Evolutionary conservation across 257 asterid species (phyloP).

Genomic region (Vinca minor): DNA sequence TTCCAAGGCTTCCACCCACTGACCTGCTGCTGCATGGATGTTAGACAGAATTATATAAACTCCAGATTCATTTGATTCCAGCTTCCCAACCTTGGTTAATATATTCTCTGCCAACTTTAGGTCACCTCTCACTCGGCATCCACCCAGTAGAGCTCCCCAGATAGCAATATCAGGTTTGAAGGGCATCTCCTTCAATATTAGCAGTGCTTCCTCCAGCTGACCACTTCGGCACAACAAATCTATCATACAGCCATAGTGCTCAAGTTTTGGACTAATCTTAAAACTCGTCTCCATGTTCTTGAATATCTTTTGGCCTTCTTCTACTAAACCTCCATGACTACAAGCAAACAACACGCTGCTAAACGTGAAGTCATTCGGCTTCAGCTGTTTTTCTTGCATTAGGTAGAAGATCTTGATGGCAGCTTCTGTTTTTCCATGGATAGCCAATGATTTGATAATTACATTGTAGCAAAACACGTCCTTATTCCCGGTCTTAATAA

Average conservation of each 20-base stretch:
- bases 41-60: conserved; percentile 32
- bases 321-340: conserved; percentile 43
- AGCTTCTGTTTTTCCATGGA: conserved; percentile 39
- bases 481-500: conserved; percentile 30
- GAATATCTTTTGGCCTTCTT: conserved; percentile 35
- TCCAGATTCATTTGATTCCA: conserved; percentile 32
- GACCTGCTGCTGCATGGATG: conserved; percentile 38
- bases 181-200: conserved; percentile 25
- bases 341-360: conserved; percentile 39
- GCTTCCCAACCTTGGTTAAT: conserved; percentile 19
- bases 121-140: conserved; percentile 32
- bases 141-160: conserved; percentile 37
- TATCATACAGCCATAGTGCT: conserved; percentile 36
- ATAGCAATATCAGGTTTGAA: conserved; percentile 31
- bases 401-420: conserved; percentile 30
- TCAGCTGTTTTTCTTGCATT: conserved; percentile 28
- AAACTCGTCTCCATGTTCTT: conserved; percentile 21
- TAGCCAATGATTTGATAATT: conserved; percentile 40
- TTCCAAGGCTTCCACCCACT: conserved; percentile 28
- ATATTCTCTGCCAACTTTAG: conserved; percentile 28
- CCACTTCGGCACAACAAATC: conserved; percentile 38
- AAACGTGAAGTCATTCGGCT: conserved; percentile 29
- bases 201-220: conserved; percentile 29
- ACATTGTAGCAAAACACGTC: conserved; percentile 44
- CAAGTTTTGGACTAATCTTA: conserved; percentile 23